Evolutionary conservation across 108 stramenopile genomes (phyloP).

Genomic region (Fragilariopsis cylindrus): DNA sequence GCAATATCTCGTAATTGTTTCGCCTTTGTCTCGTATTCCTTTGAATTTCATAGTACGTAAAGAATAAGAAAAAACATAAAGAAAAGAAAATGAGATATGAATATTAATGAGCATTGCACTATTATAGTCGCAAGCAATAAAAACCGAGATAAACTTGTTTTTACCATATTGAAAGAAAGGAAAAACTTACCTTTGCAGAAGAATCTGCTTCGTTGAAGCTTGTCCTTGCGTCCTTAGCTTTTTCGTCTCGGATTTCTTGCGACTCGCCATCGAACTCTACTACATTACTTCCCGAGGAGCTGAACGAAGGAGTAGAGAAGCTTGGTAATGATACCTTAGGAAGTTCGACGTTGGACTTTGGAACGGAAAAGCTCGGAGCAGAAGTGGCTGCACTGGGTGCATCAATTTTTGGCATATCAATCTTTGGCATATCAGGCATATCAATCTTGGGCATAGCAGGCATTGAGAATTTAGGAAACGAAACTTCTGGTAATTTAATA

Average conservation of each 20-base stretch:
- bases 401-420: slow-evolving; percentile 51
- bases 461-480: slow-evolving; percentile 48
- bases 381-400: slow-evolving; percentile 47
- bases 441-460: slow-evolving; percentile 37
- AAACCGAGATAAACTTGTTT: background rate
- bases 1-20: slow-evolving; percentile 50
- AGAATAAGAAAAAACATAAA: slow-evolving; percentile 1
- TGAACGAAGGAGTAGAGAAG: slow-evolving; percentile 24
- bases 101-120: no score
- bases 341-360: slow-evolving; percentile 24
- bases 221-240: slow-evolving; percentile 52
- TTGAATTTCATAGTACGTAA: background rate
- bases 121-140: background rate
- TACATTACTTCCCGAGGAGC: slow-evolving; percentile 22
- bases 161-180: background rate
- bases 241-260: slow-evolving; percentile 78
- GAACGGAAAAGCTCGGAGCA: slow-evolving; percentile 35
- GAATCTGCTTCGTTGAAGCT: slow-evolving; percentile 63
- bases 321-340: slow-evolving; percentile 45
- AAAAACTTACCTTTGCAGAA: slow-evolving; percentile 53
- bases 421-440: slow-evolving; percentile 32
- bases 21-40: slow-evolving; percentile 51
- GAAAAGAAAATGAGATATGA: background rate
- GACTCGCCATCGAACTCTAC: slow-evolving; percentile 33
- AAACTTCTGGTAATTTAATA: slow-evolving; percentile 48